Evolutionary conservation across 2,329 filamentous ascomycete species (phyloP).

Genomic region (Pseudogymnoascus sp.): DNA sequence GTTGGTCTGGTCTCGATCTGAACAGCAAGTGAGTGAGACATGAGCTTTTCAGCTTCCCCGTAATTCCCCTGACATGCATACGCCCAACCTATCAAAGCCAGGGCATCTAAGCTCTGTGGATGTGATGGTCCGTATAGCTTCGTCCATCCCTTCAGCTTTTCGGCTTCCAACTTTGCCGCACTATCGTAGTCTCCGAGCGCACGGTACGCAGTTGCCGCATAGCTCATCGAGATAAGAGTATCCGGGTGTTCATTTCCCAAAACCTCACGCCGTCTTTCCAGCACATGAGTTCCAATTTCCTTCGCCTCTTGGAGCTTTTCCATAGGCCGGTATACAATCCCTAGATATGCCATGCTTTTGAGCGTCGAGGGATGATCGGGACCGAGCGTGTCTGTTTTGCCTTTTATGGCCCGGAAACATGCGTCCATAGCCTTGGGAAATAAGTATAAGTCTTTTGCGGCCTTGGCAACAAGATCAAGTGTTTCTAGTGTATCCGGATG

Average conservation of each 20-base stretch:
- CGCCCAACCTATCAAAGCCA: background rate
- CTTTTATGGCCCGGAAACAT: background rate
- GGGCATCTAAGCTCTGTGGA: background rate
- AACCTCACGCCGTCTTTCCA: constrained; percentile 1
- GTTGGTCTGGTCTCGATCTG: background rate
- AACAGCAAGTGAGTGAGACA: background rate
- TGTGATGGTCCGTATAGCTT: background rate
- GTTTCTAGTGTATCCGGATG: background rate
- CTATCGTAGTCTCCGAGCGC: background rate
- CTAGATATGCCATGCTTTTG: background rate
- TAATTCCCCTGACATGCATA: background rate
- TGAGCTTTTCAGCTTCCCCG: background rate
- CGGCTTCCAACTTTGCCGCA: background rate
- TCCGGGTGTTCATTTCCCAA: constrained; percentile 13
- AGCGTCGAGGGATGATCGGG: constrained; percentile 2
- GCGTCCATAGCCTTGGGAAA: background rate
- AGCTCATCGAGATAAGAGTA: constrained; percentile 13
- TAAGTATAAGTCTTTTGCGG: background rate
- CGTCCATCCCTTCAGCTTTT: background rate
- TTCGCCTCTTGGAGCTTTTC: constrained; percentile 1
- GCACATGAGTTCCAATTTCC: background rate
- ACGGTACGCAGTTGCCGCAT: background rate
- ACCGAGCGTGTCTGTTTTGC: constrained; percentile 1
- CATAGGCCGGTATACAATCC: background rate
- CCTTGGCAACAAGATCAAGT: background rate